These are phyloP conservation scores for Penicillium sp. DNA, from an alignment of 2,329 filamentous ascomycete species.

Conservation along the genomic window DNA sequence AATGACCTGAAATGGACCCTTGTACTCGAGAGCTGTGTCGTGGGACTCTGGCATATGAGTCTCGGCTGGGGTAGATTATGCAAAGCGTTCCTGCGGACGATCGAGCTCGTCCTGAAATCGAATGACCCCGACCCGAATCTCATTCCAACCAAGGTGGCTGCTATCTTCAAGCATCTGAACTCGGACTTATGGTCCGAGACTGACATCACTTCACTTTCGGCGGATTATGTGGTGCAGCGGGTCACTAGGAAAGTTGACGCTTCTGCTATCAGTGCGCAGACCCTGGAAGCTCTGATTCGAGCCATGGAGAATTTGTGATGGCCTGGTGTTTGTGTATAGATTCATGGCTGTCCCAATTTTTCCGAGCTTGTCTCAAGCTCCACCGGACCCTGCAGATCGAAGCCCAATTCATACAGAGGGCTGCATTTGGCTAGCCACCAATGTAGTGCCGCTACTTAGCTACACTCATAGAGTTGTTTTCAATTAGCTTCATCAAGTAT, in stretches of 20 bases:
- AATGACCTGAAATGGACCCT: conserved; percentile 21
- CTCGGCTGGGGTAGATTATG: conserved; percentile 26
- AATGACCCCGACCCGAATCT: conserved; percentile 11
- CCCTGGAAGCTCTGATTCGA: background rate
- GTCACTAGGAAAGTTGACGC: conserved; percentile 2
- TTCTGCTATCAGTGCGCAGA: background rate
- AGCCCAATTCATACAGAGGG: background rate
- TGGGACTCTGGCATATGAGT: conserved; percentile 28
- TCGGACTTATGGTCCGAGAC: conserved; percentile 19
- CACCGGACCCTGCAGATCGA: background rate
- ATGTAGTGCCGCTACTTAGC: background rate
- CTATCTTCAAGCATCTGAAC: conserved; percentile 18
- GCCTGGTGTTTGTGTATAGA: background rate
- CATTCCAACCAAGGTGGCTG: conserved; percentile 16
- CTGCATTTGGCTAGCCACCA: too few relatives aligned
- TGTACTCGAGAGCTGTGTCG: conserved; percentile 23
- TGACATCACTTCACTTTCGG: conserved; percentile 20
- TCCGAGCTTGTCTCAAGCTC: background rate
- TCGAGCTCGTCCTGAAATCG: conserved; percentile 20
- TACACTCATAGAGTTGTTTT: background rate
- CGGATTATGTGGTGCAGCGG: conserved; percentile 25
- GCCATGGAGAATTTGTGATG: conserved; percentile 1
- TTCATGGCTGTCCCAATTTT: background rate
- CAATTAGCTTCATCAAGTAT: background rate
- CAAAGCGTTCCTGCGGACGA: conserved; percentile 26